phyloP scores from a whole-genome alignment of 2,329 filamentous ascomycete genomes.

The Epichloe baconii region DNA sequence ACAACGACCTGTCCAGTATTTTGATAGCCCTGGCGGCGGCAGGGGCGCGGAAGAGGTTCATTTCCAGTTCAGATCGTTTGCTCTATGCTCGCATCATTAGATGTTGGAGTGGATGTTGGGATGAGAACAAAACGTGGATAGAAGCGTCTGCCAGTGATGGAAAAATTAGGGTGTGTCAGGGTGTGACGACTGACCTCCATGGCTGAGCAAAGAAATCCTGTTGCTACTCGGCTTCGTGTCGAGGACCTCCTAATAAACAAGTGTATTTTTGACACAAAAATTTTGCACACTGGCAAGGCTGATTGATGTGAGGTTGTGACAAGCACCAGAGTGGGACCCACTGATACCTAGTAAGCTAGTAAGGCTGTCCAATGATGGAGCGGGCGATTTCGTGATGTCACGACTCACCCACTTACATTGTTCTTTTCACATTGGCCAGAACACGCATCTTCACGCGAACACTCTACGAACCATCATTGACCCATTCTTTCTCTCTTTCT shows the following conservation, averaged over 20 bases:
- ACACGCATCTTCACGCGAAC: background rate
- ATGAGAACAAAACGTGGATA: background rate
- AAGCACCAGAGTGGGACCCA: background rate
- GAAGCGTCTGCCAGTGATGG: too few species aligned
- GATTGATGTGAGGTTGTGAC: too few species aligned
- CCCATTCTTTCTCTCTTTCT: too few species aligned
- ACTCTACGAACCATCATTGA: background rate
- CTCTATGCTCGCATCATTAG: background rate
- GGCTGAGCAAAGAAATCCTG: background rate
- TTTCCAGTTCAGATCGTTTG: conserved; percentile 22
- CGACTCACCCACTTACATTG: background rate
- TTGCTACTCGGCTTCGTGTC: background rate
- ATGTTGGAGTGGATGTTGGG: background rate
- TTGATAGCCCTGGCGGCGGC: conserved; percentile 62
- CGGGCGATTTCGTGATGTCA: conserved; percentile 3
- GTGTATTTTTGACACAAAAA: background rate
- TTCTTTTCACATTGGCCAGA: background rate
- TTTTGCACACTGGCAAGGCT: too few species aligned
- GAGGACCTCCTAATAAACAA: background rate
- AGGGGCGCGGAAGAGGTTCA: conserved; percentile 61
- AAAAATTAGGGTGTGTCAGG: background rate
- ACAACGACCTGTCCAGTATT: conserved; percentile 71
- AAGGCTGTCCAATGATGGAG: background rate
- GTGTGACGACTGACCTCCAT: conserved; percentile 17
- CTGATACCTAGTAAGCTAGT: background rate